phyloP scores from a whole-genome alignment of 192 early-diverging fungal species.

The Backusella sp. region DNA sequence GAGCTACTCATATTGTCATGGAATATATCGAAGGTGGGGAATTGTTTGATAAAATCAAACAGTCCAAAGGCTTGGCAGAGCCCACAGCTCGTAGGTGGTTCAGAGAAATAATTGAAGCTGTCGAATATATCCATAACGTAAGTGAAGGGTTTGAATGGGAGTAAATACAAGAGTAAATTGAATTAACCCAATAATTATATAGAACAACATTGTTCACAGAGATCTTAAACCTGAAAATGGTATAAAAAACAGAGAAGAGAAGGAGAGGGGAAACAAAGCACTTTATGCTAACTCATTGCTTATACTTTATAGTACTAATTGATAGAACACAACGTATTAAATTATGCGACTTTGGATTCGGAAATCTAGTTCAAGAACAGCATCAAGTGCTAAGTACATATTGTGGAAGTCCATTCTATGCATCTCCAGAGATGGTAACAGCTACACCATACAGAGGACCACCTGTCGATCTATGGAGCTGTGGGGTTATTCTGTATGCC shows the following conservation, averaged over 20 bases:
- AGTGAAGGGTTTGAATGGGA: not conserved
- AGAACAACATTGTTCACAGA: conserved; percentile 60
- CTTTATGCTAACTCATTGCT: not conserved
- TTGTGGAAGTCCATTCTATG: conserved; percentile 66
- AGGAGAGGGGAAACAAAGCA: not conserved
- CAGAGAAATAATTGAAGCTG: conserved; percentile 50
- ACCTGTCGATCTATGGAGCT: conserved; percentile 58
- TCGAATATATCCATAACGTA: conserved; percentile 54
- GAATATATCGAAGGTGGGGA: conserved; percentile 58
- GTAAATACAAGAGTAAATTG: not conserved
- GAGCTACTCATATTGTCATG: conserved; percentile 60
- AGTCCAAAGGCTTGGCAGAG: conserved; percentile 46
- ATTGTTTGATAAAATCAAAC: conserved; percentile 57
- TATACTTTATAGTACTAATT: conserved; percentile 40
- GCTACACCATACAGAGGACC: conserved; percentile 59
- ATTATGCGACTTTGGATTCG: conserved; percentile 66
- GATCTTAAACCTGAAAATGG: conserved; percentile 65
- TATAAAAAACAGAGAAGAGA: conserved; percentile 7
- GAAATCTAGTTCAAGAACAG: conserved; percentile 47
- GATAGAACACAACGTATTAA: conserved; percentile 47
- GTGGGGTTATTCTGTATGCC: conserved; percentile 60
- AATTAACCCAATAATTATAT: not conserved
- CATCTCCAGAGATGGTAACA: conserved; percentile 66
- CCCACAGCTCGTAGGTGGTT: conserved; percentile 49
- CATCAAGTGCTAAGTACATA: conserved; percentile 59